These are phyloP conservation scores for Epicoccum nigrum DNA, from an alignment of 2,329 filamentous ascomycete genomes.

Conservation along the genomic window DNA sequence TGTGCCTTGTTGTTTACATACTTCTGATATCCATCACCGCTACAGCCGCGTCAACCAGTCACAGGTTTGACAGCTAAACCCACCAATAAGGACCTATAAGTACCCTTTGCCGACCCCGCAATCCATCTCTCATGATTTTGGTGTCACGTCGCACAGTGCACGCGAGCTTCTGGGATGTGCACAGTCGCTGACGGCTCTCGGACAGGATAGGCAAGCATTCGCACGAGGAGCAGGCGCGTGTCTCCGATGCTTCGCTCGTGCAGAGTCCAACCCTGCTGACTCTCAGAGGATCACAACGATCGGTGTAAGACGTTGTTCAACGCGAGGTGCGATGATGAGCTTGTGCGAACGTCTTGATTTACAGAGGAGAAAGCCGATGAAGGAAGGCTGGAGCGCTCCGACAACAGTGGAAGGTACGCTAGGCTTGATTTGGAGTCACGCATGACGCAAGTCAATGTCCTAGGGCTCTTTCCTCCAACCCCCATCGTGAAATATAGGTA, in stretches of 20 bases:
- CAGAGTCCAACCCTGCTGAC: neutral
- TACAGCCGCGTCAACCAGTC: neutral
- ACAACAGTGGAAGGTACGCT: too few relatives aligned
- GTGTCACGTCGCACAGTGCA: slow-evolving; percentile 12
- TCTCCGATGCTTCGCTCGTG: neutral
- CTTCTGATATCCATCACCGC: too few relatives aligned
- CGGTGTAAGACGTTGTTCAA: neutral
- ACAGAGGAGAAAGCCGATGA: too few relatives aligned
- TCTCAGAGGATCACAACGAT: neutral
- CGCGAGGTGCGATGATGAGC: too few relatives aligned
- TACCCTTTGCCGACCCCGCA: slow-evolving; percentile 2
- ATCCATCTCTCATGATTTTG: slow-evolving; percentile 1
- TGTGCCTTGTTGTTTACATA: neutral
- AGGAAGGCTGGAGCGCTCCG: too few relatives aligned
- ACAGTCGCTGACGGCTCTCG: neutral
- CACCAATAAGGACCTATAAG: neutral
- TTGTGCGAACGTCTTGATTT: too few relatives aligned
- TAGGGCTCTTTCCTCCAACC: too few relatives aligned
- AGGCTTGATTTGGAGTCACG: too few relatives aligned
- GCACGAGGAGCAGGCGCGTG: slow-evolving; percentile 14
- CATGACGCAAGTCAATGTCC: too few relatives aligned
- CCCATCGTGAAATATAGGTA: too few relatives aligned
- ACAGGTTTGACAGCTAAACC: neutral
- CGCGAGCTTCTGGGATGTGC: slow-evolving; percentile 1
- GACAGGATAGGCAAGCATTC: neutral